Conservation (phyloP, 345 rosid species). For the Hibiscus syriacus region DNA sequence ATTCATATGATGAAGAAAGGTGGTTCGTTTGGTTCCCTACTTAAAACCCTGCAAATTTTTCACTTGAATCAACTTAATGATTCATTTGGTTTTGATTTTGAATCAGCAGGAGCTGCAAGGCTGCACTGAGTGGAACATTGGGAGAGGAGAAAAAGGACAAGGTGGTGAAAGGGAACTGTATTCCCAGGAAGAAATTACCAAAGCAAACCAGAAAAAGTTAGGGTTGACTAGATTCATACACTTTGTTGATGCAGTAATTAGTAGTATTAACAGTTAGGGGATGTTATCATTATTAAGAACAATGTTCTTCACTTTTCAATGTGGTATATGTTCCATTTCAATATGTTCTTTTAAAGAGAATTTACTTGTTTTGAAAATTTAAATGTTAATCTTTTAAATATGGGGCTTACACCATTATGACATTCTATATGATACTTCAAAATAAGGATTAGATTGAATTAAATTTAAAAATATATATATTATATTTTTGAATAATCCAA, state of each 20-base stretch:
- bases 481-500: too few species aligned
- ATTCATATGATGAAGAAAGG: constrained; percentile 76
- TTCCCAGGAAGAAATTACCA: constrained; percentile 48
- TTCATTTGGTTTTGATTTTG: not conserved
- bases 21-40: constrained; percentile 1
- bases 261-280: not conserved
- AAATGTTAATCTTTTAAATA: too few species aligned
- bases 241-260: not conserved
- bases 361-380: too few species aligned
- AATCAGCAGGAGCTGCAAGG: constrained; percentile 27
- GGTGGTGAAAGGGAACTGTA: constrained; percentile 50
- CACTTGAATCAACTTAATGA: not conserved
- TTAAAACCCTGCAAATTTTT: not conserved
- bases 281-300: not conserved
- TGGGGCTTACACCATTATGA: too few species aligned
- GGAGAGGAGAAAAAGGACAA: constrained; percentile 23
- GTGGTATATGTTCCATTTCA: not conserved
- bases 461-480: too few species aligned
- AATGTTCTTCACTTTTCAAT: not conserved
- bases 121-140: constrained; percentile 13
- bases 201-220: constrained; percentile 39
- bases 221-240: not conserved
- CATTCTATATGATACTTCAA: too few species aligned
- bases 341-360: not conserved
- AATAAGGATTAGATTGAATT: too few species aligned